A percentile compares a stretch with the other conserved stretches of the same genome.
phyloP scores from a whole-genome alignment of 73 alveolate species.

The Paramecium sexaurelia region DNA sequence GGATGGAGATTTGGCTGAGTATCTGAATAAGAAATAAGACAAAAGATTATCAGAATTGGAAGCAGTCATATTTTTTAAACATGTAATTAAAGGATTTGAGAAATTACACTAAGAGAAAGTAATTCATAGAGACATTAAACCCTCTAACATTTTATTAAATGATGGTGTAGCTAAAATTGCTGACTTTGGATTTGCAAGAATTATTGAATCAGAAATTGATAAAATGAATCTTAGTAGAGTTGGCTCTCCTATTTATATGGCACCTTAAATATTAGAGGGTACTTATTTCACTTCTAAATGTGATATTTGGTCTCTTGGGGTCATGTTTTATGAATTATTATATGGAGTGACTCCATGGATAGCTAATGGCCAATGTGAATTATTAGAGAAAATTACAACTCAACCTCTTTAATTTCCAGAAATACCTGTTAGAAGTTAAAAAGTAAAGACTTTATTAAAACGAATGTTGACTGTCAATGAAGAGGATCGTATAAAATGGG shows the following conservation, averaged over 20 bases:
- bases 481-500: conserved; percentile 48
- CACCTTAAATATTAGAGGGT: conserved; percentile 83
- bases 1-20: conserved; percentile 59
- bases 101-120: conserved; percentile 16
- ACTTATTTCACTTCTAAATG: conserved; percentile 77
- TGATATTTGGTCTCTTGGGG: conserved; percentile 91
- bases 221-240: conserved; percentile 65
- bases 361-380: neutral
- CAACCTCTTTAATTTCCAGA: conserved; percentile 55
- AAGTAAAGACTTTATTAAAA: conserved; percentile 34
- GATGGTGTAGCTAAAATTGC: conserved; percentile 69
- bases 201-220: conserved; percentile 31
- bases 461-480: conserved; percentile 27
- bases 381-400: conserved; percentile 4
- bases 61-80: conserved; percentile 62
- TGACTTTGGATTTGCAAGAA: conserved; percentile 69
- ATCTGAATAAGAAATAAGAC: conserved; percentile 24
- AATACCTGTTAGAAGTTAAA: conserved; percentile 57
- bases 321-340: conserved; percentile 84
- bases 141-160: conserved; percentile 67
- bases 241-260: conserved; percentile 92
- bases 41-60: conserved; percentile 60
- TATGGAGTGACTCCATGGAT: conserved; percentile 86
- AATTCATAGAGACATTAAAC: conserved; percentile 73
- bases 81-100: conserved; percentile 56